phyloP scores from a whole-genome alignment of 306 rosid species.

The Vigna unguiculata region DNA sequence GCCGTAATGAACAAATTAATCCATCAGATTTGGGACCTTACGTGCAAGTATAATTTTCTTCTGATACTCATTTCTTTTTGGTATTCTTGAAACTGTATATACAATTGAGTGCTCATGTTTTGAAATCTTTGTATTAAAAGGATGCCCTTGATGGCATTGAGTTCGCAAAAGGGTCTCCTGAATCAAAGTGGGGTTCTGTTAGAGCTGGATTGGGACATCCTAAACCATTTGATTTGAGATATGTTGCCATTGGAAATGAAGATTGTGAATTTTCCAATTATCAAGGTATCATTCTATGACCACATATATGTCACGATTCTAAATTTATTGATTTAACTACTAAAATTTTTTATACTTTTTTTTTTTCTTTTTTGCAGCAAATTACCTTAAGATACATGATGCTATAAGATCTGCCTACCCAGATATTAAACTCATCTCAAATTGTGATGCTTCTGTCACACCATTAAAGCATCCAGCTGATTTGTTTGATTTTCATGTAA shows the following conservation, averaged over 20 bases:
- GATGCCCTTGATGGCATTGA: constrained; percentile 94
- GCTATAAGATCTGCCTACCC: constrained; percentile 77
- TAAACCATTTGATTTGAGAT: constrained; percentile 81
- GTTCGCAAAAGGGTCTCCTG: constrained; percentile 82
- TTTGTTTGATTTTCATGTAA: constrained; percentile 86
- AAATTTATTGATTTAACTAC: neutral
- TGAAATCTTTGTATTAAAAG: constrained; percentile 44
- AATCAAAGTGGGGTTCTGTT: constrained; percentile 80
- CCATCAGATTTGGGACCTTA: constrained; percentile 68
- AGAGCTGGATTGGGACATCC: constrained; percentile 89
- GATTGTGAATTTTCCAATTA: constrained; percentile 78
- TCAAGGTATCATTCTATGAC: constrained; percentile 52
- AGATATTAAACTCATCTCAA: constrained; percentile 80
- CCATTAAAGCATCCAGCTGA: constrained; percentile 86
- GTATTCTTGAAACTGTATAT: neutral
- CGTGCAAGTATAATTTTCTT: constrained; percentile 62
- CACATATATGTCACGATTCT: neutral
- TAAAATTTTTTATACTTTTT: neutral
- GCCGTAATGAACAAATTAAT: constrained; percentile 72
- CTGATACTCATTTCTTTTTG: neutral
- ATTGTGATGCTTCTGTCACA: constrained; percentile 75
- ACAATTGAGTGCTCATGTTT: neutral
- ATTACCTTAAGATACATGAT: constrained; percentile 68
- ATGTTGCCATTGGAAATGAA: constrained; percentile 90
- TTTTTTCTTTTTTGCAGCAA: constrained; percentile 53